A percentile compares a stretch with the other conserved stretches of the same genome.
Conservation (phyloP, 768 basidiomycete species). For the Strobilomyces dryophilus region DNA sequence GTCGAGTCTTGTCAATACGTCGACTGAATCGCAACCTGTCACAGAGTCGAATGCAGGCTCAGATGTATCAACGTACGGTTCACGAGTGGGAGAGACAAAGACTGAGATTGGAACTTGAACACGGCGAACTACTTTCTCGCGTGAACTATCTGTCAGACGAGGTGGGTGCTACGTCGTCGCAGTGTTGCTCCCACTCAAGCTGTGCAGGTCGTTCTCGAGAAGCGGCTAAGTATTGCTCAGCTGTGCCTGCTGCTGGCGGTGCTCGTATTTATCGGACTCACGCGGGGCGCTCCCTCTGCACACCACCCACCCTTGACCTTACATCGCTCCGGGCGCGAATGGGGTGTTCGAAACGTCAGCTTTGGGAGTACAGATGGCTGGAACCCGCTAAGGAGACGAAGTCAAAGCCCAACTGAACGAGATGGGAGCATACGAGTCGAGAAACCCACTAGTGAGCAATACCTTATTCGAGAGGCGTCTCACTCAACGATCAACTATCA, state of each 20-base stretch:
- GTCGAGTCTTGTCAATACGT: neutral
- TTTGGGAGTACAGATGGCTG: constrained; percentile 46
- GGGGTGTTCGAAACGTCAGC: constrained; percentile 54
- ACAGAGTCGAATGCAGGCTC: constrained; percentile 68
- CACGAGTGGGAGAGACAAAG: constrained; percentile 69
- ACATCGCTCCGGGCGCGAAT: constrained; percentile 40
- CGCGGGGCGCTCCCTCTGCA: constrained; percentile 56
- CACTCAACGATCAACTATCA: neutral
- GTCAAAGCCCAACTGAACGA: constrained; percentile 27
- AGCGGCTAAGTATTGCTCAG: constrained; percentile 85
- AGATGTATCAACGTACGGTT: constrained; percentile 59
- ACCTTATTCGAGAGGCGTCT: neutral
- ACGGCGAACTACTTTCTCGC: constrained; percentile 60
- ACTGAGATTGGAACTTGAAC: constrained; percentile 63
- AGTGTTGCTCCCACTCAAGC: neutral
- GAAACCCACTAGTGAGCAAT: constrained; percentile 12
- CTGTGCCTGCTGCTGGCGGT: constrained; percentile 79
- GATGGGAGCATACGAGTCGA: constrained; percentile 7
- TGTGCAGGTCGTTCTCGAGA: constrained; percentile 75
- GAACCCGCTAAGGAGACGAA: constrained; percentile 23
- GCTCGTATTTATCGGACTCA: constrained; percentile 82
- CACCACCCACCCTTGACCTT: constrained; percentile 6
- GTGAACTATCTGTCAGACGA: constrained; percentile 79
- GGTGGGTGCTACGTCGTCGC: constrained; percentile 37
- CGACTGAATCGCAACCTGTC: neutral